Percentiles rank a stretch among this genome's conserved stretches.
phyloP scores from a whole-genome alignment of 139 green algal species.

The Trebouxia sp. region DNA sequence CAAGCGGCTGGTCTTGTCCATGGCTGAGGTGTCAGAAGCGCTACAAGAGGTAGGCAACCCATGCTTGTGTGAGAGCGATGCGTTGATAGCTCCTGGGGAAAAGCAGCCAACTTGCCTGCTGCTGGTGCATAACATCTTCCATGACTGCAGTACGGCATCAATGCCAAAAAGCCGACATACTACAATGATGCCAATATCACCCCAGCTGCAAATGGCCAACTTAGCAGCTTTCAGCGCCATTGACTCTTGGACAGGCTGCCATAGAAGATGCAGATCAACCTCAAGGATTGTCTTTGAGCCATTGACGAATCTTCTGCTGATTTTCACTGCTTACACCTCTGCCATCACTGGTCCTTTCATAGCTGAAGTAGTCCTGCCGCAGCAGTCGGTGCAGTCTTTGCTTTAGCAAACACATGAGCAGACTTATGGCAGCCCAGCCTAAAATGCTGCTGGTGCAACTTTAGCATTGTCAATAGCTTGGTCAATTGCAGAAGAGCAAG shows the following conservation, averaged over 20 bases:
- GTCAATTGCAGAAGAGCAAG: too few relatives aligned
- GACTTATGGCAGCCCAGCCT: too few relatives aligned
- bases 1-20: conserved; percentile 39
- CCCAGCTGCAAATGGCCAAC: too few relatives aligned
- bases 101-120: background rate
- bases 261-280: too few relatives aligned
- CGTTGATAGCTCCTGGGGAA: too few relatives aligned
- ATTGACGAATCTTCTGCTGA: conserved; percentile 25
- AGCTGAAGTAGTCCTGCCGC: conserved; percentile 12
- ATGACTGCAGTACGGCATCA: conserved; percentile 50
- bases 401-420: too few relatives aligned
- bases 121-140: background rate
- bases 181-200: conserved; percentile 14
- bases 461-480: too few relatives aligned
- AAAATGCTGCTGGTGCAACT: too few relatives aligned
- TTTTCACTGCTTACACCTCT: conserved; percentile 14
- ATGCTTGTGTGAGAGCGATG: too few relatives aligned
- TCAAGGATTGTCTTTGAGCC: conserved; percentile 20
- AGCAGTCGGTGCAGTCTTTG: too few relatives aligned
- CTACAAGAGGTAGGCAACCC: conserved; percentile 42
- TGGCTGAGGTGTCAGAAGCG: conserved; percentile 47
- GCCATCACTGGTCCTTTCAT: background rate
- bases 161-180: conserved; percentile 39
- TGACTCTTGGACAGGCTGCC: too few relatives aligned
- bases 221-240: too few relatives aligned